A percentile compares a stretch with the other conserved stretches of the same genome.
Evolutionary conservation across 495 filamentous ascomycete species (phyloP).

Genomic region (Aspergillus ostianus): DNA sequence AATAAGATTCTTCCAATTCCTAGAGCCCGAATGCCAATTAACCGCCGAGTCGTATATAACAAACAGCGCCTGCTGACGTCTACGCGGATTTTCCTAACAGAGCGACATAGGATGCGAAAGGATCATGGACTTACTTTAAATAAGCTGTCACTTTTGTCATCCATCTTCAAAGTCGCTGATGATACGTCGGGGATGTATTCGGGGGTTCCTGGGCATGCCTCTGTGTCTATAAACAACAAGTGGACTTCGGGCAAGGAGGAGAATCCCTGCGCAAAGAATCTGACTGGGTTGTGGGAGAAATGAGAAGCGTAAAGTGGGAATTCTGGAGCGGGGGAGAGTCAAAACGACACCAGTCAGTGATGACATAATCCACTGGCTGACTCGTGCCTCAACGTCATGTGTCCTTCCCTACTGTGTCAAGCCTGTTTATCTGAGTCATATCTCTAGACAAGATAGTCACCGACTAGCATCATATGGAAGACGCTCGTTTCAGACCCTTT

Average conservation of each 20-base stretch:
- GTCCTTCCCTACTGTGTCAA: too few species aligned
- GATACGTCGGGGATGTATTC: slow-evolving; percentile 13
- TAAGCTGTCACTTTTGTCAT: slow-evolving; percentile 18
- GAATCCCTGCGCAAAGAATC: not conserved
- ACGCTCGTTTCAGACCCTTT: too few species aligned
- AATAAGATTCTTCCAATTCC: slow-evolving; percentile 52
- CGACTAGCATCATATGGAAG: too few species aligned
- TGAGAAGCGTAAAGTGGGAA: not conserved
- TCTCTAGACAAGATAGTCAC: too few species aligned
- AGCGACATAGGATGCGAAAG: slow-evolving; percentile 1
- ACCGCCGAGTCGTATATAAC: not conserved
- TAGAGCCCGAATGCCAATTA: slow-evolving; percentile 13
- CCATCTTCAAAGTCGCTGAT: slow-evolving; percentile 28
- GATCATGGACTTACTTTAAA: slow-evolving; percentile 18
- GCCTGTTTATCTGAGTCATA: too few species aligned
- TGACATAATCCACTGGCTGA: not conserved
- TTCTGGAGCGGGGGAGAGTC: not conserved
- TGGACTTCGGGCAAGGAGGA: not conserved
- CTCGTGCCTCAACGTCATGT: too few species aligned
- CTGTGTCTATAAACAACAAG: not conserved
- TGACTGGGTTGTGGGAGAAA: not conserved
- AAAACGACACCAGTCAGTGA: not conserved
- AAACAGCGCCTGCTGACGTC: not conserved
- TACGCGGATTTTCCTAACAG: not conserved
- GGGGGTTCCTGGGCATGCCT: slow-evolving; percentile 23